A percentile compares a stretch with the other conserved stretches of the same genome.
Conservation (phyloP, 2,329 filamentous ascomycete species). For the Fusarium neocosmosporiellum region DNA sequence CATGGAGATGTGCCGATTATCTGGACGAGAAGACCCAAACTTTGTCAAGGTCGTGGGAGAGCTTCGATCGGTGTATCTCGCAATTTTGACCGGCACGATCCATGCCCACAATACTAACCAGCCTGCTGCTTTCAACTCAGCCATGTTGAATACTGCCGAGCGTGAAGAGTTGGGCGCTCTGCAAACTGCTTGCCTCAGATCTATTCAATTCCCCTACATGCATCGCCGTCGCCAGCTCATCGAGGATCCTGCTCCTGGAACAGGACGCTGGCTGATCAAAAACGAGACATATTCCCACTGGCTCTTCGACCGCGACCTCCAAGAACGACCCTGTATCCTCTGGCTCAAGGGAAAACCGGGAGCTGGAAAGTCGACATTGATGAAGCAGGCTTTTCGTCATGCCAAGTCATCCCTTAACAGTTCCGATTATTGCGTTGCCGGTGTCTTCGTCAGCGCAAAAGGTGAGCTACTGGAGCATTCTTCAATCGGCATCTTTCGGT, state of each 20-base stretch:
- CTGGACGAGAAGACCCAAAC: slow-evolving; percentile 5
- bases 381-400: not conserved
- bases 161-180: not conserved
- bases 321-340: not conserved
- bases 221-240: not conserved
- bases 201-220: not conserved
- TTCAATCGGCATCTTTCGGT: not conserved
- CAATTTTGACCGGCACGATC: not conserved
- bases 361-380: not conserved
- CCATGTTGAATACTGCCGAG: not conserved
- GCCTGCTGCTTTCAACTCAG: not conserved
- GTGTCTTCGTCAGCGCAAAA: not conserved
- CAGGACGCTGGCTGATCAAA: not conserved
- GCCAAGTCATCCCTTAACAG: not conserved
- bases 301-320: not conserved
- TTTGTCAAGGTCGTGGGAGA: slow-evolving; percentile 24
- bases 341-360: not conserved
- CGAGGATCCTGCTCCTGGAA: not conserved
- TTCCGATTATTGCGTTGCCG: not conserved
- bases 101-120: not conserved
- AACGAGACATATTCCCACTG: not conserved
- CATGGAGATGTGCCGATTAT: slow-evolving; percentile 15
- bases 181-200: not conserved
- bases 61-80: not conserved
- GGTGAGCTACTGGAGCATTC: not conserved